phyloP scores from a whole-genome alignment of 306 rosid species.

The Alnus glutinosa region DNA sequence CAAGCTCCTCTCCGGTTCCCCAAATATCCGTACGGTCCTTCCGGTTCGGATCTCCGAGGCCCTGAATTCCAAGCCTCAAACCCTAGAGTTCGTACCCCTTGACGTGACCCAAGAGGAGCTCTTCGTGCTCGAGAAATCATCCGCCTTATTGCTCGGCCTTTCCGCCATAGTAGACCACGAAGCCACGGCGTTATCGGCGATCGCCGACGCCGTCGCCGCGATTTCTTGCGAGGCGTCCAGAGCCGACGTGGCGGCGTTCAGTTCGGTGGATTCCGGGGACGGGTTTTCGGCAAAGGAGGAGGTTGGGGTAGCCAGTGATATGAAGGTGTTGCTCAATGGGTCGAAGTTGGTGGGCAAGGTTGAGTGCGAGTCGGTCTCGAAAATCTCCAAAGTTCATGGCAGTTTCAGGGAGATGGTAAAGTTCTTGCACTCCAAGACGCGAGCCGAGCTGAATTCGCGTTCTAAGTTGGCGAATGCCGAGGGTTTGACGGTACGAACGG shows the following conservation, averaged over 20 bases:
- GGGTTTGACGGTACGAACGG: conserved; percentile 36
- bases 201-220: conserved; percentile 64
- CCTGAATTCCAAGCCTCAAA: conserved; percentile 32
- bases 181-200: conserved; percentile 44
- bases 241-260: conserved; percentile 62
- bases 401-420: conserved; percentile 57
- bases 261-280: conserved; percentile 74
- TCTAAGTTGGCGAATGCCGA: conserved; percentile 28
- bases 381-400: conserved; percentile 61
- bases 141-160: conserved; percentile 43
- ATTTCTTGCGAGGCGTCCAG: conserved; percentile 78
- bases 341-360: conserved; percentile 79
- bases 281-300: conserved; percentile 68
- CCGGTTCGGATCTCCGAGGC: conserved; percentile 47
- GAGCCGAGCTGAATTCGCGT: conserved; percentile 67
- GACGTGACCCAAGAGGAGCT: conserved; percentile 56
- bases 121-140: conserved; percentile 28
- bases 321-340: conserved; percentile 77
- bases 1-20: conserved; percentile 50
- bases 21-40: conserved; percentile 34
- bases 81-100: conserved; percentile 27
- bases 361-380: conserved; percentile 32
- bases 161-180: conserved; percentile 62
- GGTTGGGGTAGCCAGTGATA: conserved; percentile 67
- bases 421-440: conserved; percentile 55